Evolutionary conservation across 495 filamentous ascomycete species (phyloP).

Genomic region (Xylaria longipes): DNA sequence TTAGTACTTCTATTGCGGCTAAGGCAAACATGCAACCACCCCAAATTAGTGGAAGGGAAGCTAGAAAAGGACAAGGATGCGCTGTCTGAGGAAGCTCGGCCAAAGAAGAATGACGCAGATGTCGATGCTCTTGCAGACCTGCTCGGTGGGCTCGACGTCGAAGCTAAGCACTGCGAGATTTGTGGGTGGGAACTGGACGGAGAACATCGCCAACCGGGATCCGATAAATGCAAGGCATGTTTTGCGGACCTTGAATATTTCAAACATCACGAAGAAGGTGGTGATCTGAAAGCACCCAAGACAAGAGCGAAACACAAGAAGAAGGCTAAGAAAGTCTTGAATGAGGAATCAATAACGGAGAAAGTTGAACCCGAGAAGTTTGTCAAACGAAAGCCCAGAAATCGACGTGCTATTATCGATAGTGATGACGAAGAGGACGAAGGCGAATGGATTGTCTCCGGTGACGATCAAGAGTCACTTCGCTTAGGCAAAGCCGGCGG

Average conservation of each 20-base stretch:
- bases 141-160: conserved; percentile 81
- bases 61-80: conserved; percentile 88
- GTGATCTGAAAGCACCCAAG: conserved; percentile 38
- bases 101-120: conserved; percentile 56
- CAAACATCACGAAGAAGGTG: conserved; percentile 46
- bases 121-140: conserved; percentile 85
- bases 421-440: conserved; percentile 74
- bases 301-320: conserved; percentile 40
- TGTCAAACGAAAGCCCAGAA: conserved; percentile 51
- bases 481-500: conserved; percentile 80
- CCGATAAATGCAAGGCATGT: conserved; percentile 69
- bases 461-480: conserved; percentile 60
- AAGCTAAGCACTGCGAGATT: conserved; percentile 85
- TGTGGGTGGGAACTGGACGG: conserved; percentile 75
- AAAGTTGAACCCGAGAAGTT: conserved; percentile 49
- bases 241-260: conserved; percentile 65
- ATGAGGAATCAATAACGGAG: conserved; percentile 22
- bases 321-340: conserved; percentile 50
- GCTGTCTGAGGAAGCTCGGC: conserved; percentile 66
- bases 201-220: conserved; percentile 62
- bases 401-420: conserved; percentile 63
- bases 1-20: conserved; percentile 87
- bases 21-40: conserved; percentile 93
- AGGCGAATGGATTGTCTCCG: conserved; percentile 77
- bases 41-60: conserved; percentile 81